Percentiles rank a stretch among this genome's conserved stretches.
Conservation (phyloP, 1,284 basidiomycete genomes). For the Cryptococcus amylolentus region DNA sequence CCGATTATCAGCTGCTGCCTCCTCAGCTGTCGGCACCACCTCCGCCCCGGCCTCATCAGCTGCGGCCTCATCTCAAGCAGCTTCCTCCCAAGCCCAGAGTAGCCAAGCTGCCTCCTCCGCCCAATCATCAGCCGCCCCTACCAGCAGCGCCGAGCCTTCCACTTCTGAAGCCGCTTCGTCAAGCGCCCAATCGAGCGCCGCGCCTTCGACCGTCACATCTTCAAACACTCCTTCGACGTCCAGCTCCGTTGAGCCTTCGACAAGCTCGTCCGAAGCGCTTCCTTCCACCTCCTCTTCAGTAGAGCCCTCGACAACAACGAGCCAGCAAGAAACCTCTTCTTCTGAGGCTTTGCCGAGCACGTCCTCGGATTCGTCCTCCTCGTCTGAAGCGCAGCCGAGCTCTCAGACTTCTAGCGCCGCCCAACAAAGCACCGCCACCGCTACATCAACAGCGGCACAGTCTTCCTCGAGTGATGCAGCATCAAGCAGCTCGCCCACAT, state of each 20-base stretch:
- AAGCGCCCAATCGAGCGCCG: neutral
- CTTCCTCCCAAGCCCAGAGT: neutral
- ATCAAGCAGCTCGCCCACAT: neutral
- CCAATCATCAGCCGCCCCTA: conserved; percentile 8
- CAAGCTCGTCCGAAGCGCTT: neutral
- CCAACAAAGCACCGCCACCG: neutral
- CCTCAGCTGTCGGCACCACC: neutral
- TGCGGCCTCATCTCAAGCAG: neutral
- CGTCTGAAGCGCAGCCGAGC: conserved; percentile 2
- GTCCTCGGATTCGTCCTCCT: neutral
- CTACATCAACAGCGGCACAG: conserved; percentile 2
- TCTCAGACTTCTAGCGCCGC: neutral
- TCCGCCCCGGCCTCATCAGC: neutral
- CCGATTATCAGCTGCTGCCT: neutral
- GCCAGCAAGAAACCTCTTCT: conserved; percentile 1
- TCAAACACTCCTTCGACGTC: conserved; percentile 1
- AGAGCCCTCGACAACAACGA: conserved; percentile 1
- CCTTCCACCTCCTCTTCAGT: conserved; percentile 2
- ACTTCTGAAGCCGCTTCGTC: conserved; percentile 3
- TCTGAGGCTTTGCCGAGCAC: neutral
- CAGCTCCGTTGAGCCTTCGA: neutral
- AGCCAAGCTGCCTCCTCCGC: conserved; percentile 2
- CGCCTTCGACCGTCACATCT: conserved; percentile 1
- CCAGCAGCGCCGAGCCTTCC: conserved; percentile 10
- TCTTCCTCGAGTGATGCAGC: neutral